Base-by-base conservation (phyloP, 2,329 filamentous ascomycete genomes). In the Orbilia blumenaviensis region DNA sequence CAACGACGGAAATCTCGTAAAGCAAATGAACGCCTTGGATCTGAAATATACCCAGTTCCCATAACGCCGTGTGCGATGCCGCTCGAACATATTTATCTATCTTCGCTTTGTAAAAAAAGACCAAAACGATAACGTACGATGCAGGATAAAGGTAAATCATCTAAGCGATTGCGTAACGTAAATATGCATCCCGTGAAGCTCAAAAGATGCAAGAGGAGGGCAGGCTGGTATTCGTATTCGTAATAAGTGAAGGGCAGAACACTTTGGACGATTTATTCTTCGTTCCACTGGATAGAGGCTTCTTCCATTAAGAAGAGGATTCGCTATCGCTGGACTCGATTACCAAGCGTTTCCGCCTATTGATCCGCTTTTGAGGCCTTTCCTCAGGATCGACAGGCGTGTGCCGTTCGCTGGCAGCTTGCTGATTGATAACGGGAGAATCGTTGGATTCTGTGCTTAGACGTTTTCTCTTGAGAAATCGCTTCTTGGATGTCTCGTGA, bases 51-150 rank as follows among this genome's bases (percentile, higher is more conserved):
- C 3, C 12, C 10, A 10, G 52, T n/a, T 16, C 32, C 18, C 32
- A 38, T 38, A 56, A 56, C 52, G 52, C 52, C 52, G 10, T 56
- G 12, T 36, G 12, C 25, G n/a, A 56, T 56, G 52, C 52, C 32
- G 52, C 32, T 38, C 25, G 16, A 16, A 56, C 38, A 18, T 18
- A 56, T 2, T n/a, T 21, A 32, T 56, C 52, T 56, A 56, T 38
- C 38, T 16, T 56, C 18, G 29, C 29, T 56, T 38, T 38, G 52
- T 16, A 54, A 9, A 56, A 56, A 23, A 1, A 38, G n/a, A n/a
- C n/a, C 25, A 56, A 38, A n/a, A 36, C 29, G 29, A 38, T 56
- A 38, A n/a, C 18, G 23, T 18, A 56, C 16, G 32, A n/a, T 56
- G 32, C 10, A 38, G 16, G 25, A 12, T 38, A 38, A 56, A 7